Base-by-base conservation (phyloP, 306 rosid genomes). In the Alnus glutinosa region DNA sequence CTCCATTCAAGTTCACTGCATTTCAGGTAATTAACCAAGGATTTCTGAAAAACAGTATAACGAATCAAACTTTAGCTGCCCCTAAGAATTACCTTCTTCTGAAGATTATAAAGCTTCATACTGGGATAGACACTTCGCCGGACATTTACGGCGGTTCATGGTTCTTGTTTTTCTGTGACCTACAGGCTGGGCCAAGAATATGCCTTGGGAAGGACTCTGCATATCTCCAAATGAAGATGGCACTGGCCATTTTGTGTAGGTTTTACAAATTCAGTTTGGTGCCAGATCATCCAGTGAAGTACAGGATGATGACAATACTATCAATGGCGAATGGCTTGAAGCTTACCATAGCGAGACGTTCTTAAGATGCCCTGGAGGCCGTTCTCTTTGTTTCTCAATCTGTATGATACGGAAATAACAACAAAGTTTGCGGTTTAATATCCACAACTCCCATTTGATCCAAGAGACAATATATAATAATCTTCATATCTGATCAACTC, bases 201-300 rank as follows among this genome's bases (percentile, higher is more conserved):
- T 95, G 99, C 85, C 92, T 95, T 44, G 98, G 98, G 8, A 95
- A 93, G 85, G 98, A 95, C 84, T 95, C 99, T 9, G 97, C 98
- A 37, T 93, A 93, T 83, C 96, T 95, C 9, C 98, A 95, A 32
- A 95, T 93, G 99, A 95, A 96, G 79, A 95, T 91, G 97, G 85
- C 89, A 7, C 36, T 93, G 50, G 97, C 98, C 54, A 91, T 91
- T 84, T 64, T 91, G 87, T 93, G 94, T 83, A 88, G 99, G 79
- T 93, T 95, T 79, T 91, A 93, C 90, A 90, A 83, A 64, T 95
- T 93, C 86, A 81, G 74, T 23, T 83, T 95, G 86, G 94, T 90
- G 58, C 80, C 89, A 16, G 96, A 90, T 23, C 97, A 95, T 75
- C 70, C 55, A 4, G 90, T 95, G 18, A 85, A 88, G 73, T 95